Base-by-base conservation (phyloP, 768 basidiomycete species). In the Termitomyces titanicus region DNA sequence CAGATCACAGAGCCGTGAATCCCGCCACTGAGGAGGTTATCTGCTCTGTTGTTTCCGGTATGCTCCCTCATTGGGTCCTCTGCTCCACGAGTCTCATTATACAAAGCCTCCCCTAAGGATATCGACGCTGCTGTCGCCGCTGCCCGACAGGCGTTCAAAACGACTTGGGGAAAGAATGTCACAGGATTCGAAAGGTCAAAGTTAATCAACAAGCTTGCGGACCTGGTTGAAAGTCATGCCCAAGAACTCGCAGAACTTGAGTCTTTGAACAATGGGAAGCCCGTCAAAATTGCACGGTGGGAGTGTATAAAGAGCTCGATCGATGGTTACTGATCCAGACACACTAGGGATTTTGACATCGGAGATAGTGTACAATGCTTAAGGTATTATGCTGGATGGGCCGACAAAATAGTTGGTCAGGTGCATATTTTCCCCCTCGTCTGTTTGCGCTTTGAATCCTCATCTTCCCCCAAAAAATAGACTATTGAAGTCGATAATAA, bases 371-470 rank as follows among this genome's bases (percentile, higher is more conserved):
- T 92, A 18, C 83, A 83, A 61, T 92, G 89, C 65, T 71, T 93
- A 49, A 80, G 92, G 47, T 97, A 98, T 73, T 97, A 94, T 66
- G 95, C 93, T 37, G 95, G 95, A 22, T 95, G 90, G 89, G 92
- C 92, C 9, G 95, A 98, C 75, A 98, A 98, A 74, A 86, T 97
- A 48, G 73, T 79, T 24, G 96, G 97, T 20, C 85, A 95, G 82
- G 88, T 87, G 59, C 61, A 71, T 70, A n/a, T 52, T 10, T 17
- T 42, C 22, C 31, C n/a, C 47, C 17, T 35, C 10, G 51, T 15
- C 22, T 20, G 47, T 46, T 38, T 42, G 18, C n/a, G 25, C 27
- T 47, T 31, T 48, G 35, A 35, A 43, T 31, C 29, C 54, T 44
- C 45, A 53, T 50, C 40, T 43, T 39, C 46, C 56, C 20, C n/a